phyloP scores from a whole-genome alignment of 176 grass and related monocot genomes.

The Eleusine indica region DNA sequence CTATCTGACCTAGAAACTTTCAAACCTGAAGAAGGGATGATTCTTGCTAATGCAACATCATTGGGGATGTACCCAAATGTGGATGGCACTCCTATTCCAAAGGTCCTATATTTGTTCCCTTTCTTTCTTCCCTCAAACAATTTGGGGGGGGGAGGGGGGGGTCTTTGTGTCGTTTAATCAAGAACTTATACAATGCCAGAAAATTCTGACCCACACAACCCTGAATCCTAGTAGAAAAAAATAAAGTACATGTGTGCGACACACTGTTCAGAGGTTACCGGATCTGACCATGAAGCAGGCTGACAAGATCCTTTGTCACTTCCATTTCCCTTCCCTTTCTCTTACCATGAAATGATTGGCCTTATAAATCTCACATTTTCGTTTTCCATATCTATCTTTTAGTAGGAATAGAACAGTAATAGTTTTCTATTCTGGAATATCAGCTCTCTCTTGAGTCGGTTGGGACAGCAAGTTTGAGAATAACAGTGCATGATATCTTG shows the following conservation, averaged over 20 bases:
- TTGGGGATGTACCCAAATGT: slow-evolving; percentile 94
- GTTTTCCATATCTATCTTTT: neutral
- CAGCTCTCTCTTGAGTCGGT: neutral
- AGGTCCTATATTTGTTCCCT: slow-evolving; percentile 44
- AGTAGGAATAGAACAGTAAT: neutral
- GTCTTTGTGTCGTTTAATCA: no score
- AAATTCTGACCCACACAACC: no score
- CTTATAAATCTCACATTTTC: neutral
- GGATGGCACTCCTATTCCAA: slow-evolving; percentile 80
- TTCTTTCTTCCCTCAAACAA: neutral
- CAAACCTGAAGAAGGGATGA: slow-evolving; percentile 78
- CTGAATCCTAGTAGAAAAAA: no score
- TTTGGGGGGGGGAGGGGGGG: no score
- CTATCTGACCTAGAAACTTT: slow-evolving; percentile 86
- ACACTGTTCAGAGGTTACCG: no score
- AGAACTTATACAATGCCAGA: neutral
- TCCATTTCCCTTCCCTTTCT: no score
- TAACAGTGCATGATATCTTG: neutral
- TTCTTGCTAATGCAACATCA: slow-evolving; percentile 98
- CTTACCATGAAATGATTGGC: no score
- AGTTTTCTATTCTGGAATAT: slow-evolving; percentile 7
- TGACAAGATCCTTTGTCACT: no score
- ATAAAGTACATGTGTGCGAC: no score
- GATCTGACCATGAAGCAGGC: no score
- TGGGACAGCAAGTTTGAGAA: neutral